Percentiles rank a stretch among this genome's conserved stretches.
These are phyloP conservation scores for Malus sieversii DNA, from an alignment of 306 rosid species.

Conservation along the genomic window DNA sequence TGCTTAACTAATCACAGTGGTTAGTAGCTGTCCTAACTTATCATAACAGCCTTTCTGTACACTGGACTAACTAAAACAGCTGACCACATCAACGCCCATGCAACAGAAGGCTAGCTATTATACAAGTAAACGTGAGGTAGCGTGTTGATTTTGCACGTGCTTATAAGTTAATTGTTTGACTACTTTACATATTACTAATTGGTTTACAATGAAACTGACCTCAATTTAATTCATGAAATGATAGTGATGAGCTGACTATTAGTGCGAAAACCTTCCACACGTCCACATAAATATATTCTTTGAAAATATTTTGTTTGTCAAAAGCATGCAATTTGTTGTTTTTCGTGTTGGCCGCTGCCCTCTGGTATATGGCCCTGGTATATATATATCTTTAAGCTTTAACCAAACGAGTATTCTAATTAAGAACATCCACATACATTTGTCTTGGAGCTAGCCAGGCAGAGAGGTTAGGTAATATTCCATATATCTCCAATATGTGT, in stretches of 20 bases:
- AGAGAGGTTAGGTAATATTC: background rate
- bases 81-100: background rate
- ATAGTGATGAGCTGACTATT: too few species aligned
- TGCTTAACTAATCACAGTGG: background rate
- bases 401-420: background rate
- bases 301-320: background rate
- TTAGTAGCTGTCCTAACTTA: background rate
- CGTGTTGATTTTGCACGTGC: too few species aligned
- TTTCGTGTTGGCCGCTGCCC: background rate
- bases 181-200: background rate
- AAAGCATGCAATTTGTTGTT: background rate
- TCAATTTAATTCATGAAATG: too few species aligned
- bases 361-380: too few species aligned
- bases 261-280: background rate
- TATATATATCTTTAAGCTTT: background rate
- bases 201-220: background rate
- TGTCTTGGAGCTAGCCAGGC: too few species aligned
- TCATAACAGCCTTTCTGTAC: background rate
- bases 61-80: background rate
- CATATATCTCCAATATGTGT: background rate
- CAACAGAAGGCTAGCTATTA: background rate
- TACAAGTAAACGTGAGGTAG: background rate
- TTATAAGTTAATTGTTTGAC: background rate
- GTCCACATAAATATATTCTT: background rate
- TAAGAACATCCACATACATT: too few species aligned